These are phyloP conservation scores for Serendipita vermifera DNA, from an alignment of 768 basidiomycete species.

Conservation along the genomic window DNA sequence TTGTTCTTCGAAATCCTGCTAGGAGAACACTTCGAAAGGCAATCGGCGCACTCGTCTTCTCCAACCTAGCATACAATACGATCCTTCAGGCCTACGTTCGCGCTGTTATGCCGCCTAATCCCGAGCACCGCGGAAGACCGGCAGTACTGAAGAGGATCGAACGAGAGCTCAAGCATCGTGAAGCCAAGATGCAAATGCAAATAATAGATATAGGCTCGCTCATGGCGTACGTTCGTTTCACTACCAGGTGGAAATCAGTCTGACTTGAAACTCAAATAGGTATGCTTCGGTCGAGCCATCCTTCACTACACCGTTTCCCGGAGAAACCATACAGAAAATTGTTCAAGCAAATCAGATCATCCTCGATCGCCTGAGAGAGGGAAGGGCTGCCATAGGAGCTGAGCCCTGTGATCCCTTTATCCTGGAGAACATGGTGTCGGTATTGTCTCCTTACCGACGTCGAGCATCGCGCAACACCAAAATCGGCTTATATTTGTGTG, in stretches of 20 bases:
- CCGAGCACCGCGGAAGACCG: slow-evolving; percentile 12
- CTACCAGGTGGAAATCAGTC: not conserved
- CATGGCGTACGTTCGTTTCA: slow-evolving; percentile 13
- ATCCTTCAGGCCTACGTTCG: slow-evolving; percentile 16
- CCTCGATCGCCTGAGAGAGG: slow-evolving; percentile 17
- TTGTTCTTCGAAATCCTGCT: slow-evolving; percentile 21
- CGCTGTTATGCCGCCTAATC: slow-evolving; percentile 13
- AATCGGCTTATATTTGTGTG: slow-evolving; percentile 15
- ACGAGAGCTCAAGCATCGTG: slow-evolving; percentile 18
- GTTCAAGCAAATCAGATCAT: slow-evolving; percentile 19
- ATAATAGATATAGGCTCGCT: slow-evolving; percentile 18
- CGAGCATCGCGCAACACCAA: slow-evolving; percentile 13
- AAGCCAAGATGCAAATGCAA: slow-evolving; percentile 19
- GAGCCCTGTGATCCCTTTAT: slow-evolving; percentile 14
- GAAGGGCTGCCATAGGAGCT: slow-evolving; percentile 14
- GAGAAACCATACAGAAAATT: slow-evolving; percentile 10
- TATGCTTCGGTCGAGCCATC: slow-evolving; percentile 19
- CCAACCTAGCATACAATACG: slow-evolving; percentile 14
- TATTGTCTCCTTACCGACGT: slow-evolving; percentile 17
- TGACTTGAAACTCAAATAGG: slow-evolving; percentile 6
- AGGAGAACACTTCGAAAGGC: slow-evolving; percentile 17
- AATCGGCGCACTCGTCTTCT: slow-evolving; percentile 14
- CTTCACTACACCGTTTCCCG: slow-evolving; percentile 17
- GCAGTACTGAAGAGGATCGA: slow-evolving; percentile 13
- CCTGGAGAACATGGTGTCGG: slow-evolving; percentile 14